Evolutionary conservation across 345 rosid genomes (phyloP), one percentile per base, ranked within the genome.

Genomic region (Brassica incana): DNA sequence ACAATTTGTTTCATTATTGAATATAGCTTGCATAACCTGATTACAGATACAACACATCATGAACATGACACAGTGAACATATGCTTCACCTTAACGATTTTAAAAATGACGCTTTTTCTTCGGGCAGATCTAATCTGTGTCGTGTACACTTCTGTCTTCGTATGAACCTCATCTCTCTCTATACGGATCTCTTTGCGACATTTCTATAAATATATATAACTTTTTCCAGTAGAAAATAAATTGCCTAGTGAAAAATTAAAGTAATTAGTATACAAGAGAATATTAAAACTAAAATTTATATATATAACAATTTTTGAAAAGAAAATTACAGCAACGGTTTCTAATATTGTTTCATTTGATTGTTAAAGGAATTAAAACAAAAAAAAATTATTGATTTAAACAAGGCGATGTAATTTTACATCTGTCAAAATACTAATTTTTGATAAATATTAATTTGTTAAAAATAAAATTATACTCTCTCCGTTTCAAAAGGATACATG

Each of bases 51-150:
- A 68, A 43, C 52, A 61, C 25, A 69, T 60, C 50, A 30, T 10
- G 30, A 36, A 59, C 48, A 33, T 36, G 50, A 65, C 18, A 14
- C 50, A 18, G 32, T 10, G 18, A 35, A 67, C 43, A 65, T 63
- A 77, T 77, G 69, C 52, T 4, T 62, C 32, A 50, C 50, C 62
- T 16, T 45, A 12, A 32, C 35, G 15, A 30, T 68, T 76, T 69
- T 43, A 69, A 45, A 43, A 77, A 20, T 69, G 25, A 11, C 62
- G 20, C 74, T 69, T 77, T 77, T 61, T 77, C 69, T 18, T 33
- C 16, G n/a, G 25, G 33, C 15, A 61, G 63, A 45, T 69, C 62
- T 30, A 69, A 45, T 65, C 11, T 76, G 69, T 33, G 23, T 69
- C 35, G 8, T 56, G 16, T 75, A 75, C 45, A 30, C 60, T 15